Percentiles rank a stretch among this genome's conserved stretches.
These are phyloP conservation scores for Ramaria sp. DNA, from an alignment of 768 basidiomycete genomes.

Conservation along the genomic window DNA sequence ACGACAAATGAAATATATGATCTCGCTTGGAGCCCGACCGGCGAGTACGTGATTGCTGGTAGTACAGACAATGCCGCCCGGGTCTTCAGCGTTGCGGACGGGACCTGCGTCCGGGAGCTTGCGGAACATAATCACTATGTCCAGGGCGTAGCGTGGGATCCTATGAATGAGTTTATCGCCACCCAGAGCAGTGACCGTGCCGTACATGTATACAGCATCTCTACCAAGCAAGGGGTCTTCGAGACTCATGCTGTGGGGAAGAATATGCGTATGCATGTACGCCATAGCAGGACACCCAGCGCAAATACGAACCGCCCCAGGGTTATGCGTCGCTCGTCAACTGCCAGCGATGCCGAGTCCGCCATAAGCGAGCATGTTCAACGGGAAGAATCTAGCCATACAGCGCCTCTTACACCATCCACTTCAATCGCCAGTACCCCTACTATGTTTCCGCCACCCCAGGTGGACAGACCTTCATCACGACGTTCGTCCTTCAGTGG, in stretches of 20 bases:
- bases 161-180: slow-evolving; percentile 91
- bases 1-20: slow-evolving; percentile 97
- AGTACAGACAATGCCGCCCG: slow-evolving; percentile 93
- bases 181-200: slow-evolving; percentile 95
- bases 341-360: slow-evolving; percentile 66
- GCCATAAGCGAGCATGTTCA: slow-evolving; percentile 42
- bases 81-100: slow-evolving; percentile 67
- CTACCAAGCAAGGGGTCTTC: slow-evolving; percentile 66
- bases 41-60: slow-evolving; percentile 90
- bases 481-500: slow-evolving; percentile 60
- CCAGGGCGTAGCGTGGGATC: slow-evolving; percentile 99
- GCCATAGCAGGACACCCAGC: slow-evolving; percentile 65
- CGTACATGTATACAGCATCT: slow-evolving; percentile 88
- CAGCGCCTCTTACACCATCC: slow-evolving; percentile 17
- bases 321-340: slow-evolving; percentile 60
- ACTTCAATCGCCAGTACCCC: slow-evolving; percentile 16
- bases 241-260: slow-evolving; percentile 88
- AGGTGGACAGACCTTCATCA: slow-evolving; percentile 55
- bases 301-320: slow-evolving; percentile 43
- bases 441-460: slow-evolving; percentile 55
- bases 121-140: slow-evolving; percentile 95
- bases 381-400: slow-evolving; percentile 32
- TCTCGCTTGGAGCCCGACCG: slow-evolving; percentile 92
- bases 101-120: slow-evolving; percentile 79
- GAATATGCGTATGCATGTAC: slow-evolving; percentile 65